phyloP scores from a whole-genome alignment of 2,329 filamentous ascomycete species.

The Alternaria triticina region DNA sequence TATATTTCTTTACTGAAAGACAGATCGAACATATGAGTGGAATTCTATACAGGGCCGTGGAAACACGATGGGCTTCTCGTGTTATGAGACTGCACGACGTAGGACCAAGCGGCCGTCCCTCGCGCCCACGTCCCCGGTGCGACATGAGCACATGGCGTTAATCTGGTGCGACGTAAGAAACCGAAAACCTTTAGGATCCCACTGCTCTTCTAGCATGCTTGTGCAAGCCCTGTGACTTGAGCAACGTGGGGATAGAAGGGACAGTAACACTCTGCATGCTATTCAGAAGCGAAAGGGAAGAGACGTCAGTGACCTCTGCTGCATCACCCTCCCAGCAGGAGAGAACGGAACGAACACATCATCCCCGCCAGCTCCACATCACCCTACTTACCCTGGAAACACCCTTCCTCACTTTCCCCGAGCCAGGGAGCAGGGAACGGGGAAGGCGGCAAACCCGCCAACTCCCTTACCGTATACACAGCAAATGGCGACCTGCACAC shows the following conservation, averaged over 20 bases:
- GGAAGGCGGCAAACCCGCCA: background rate
- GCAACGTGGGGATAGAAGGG: background rate
- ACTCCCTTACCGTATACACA: background rate
- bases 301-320: background rate
- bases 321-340: background rate
- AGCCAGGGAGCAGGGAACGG: slow-evolving; percentile 21
- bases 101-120: slow-evolving; percentile 2
- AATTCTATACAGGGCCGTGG: background rate
- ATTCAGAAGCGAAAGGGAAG: background rate
- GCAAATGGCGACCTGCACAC: slow-evolving; percentile 9
- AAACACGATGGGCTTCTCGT: slow-evolving; percentile 1
- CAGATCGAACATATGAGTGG: background rate
- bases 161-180: slow-evolving; percentile 12
- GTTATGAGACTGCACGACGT: slow-evolving; percentile 18
- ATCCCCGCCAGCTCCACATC: background rate
- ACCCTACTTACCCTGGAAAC: background rate
- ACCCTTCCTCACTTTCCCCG: slow-evolving; percentile 1
- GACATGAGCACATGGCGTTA: slow-evolving; percentile 19
- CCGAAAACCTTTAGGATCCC: background rate
- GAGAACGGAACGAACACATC: background rate
- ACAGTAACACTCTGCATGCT: background rate
- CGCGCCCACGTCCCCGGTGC: slow-evolving; percentile 5
- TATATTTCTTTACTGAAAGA: background rate
- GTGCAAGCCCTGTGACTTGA: background rate
- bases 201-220: background rate